Conservation (phyloP, 495 filamentous ascomycete species). For the Daldinia decipiens region DNA sequence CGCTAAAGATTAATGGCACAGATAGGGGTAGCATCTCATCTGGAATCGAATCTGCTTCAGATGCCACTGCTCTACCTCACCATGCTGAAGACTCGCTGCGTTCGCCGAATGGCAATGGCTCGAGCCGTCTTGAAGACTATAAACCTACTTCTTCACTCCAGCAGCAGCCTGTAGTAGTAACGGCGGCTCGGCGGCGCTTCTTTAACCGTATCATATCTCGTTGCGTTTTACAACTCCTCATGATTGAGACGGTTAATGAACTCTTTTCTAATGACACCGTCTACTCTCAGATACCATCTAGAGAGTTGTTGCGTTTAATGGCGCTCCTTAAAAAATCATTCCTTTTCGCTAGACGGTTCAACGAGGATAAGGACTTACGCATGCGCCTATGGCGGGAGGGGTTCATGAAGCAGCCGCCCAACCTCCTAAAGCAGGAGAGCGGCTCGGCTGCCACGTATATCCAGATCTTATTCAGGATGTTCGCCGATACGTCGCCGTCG, state of each 20-base stretch:
- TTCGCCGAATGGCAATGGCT: constrained; percentile 46
- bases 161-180: constrained; percentile 90
- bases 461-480: constrained; percentile 94
- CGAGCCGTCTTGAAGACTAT: constrained; percentile 84
- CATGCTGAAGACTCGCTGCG: constrained; percentile 51
- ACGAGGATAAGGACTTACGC: constrained; percentile 93
- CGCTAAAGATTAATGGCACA: constrained; percentile 71
- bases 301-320: constrained; percentile 91
- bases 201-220: constrained; percentile 99
- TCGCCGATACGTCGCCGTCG: constrained; percentile 86
- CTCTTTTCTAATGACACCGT: constrained; percentile 97
- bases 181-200: constrained; percentile 90
- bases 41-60: constrained; percentile 41
- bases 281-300: constrained; percentile 89
- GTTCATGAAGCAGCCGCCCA: constrained; percentile 99
- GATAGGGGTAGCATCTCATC: constrained; percentile 48
- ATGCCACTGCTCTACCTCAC: constrained; percentile 22
- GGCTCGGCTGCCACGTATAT: constrained; percentile 94
- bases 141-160: constrained; percentile 75
- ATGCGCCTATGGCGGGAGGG: constrained; percentile 96
- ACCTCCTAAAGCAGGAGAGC: constrained; percentile 96
- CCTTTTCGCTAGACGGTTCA: constrained; percentile 95
- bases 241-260: constrained; percentile 99
- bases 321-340: constrained; percentile 91
- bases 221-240: constrained; percentile 94